These are phyloP conservation scores for Trichoderma polysporum DNA, from an alignment of 2,329 filamentous ascomycete genomes.

Conservation along the genomic window DNA sequence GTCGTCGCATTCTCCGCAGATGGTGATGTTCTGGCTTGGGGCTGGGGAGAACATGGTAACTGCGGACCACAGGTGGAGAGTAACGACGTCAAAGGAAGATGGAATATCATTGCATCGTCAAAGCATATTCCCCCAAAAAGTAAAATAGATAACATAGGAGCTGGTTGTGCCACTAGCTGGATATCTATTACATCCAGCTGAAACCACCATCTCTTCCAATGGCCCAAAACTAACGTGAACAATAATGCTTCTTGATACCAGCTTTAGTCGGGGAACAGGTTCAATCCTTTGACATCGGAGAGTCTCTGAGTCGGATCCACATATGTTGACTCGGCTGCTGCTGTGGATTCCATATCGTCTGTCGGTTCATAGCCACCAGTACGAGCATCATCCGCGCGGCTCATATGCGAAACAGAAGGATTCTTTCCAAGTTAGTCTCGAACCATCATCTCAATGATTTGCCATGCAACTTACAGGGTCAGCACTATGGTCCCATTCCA, in stretches of 20 bases:
- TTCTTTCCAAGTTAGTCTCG: constrained; percentile 41
- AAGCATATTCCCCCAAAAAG: constrained; percentile 52
- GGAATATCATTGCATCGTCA: constrained; percentile 64
- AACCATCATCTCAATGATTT: not conserved
- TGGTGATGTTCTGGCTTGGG: constrained; percentile 77
- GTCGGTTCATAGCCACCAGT: constrained; percentile 25
- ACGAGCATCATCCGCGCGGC: constrained; percentile 36
- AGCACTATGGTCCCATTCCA: constrained; percentile 73
- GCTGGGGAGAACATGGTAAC: constrained; percentile 98
- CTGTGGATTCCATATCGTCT: constrained; percentile 22
- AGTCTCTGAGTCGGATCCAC: constrained; percentile 73
- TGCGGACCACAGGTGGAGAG: constrained; percentile 69
- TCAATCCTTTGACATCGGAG: constrained; percentile 59
- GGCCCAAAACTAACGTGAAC: not conserved
- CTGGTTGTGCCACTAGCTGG: constrained; percentile 92
- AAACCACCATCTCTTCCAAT: not conserved
- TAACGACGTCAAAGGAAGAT: constrained; percentile 67
- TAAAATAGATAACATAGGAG: constrained; percentile 63
- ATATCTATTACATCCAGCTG: constrained; percentile 48
- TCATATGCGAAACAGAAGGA: constrained; percentile 44
- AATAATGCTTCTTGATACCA: not conserved
- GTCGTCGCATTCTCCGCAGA: constrained; percentile 67
- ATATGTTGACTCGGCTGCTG: constrained; percentile 33
- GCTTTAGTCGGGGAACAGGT: constrained; percentile 42
- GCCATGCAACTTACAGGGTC: constrained; percentile 51